phyloP scores from a whole-genome alignment of 345 rosid species.

The Arabidopsis arenosa region DNA sequence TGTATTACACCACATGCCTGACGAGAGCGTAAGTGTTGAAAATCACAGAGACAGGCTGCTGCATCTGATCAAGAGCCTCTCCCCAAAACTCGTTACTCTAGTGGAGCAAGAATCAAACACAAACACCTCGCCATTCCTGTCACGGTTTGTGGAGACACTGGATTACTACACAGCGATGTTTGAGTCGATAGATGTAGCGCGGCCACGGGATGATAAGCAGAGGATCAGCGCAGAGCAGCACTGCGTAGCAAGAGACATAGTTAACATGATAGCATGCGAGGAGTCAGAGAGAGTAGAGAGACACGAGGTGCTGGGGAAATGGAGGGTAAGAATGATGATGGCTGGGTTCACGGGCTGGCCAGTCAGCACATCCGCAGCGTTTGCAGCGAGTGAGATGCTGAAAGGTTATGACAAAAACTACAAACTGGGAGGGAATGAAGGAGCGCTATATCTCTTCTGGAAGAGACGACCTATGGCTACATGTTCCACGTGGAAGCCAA shows the following conservation, averaged over 20 bases:
- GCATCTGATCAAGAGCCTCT: constrained; percentile 82
- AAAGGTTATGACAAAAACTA: constrained; percentile 58
- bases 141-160: constrained; percentile 65
- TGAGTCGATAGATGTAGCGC: constrained; percentile 69
- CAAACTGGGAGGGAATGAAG: constrained; percentile 55
- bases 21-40: constrained; percentile 80
- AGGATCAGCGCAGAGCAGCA: constrained; percentile 83
- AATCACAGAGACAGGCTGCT: constrained; percentile 85
- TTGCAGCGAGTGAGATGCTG: constrained; percentile 53
- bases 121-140: constrained; percentile 72
- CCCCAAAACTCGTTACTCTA: constrained; percentile 75
- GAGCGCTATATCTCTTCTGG: constrained; percentile 73
- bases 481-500: constrained; percentile 75
- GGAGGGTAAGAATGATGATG: constrained; percentile 71
- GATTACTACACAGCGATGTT: constrained; percentile 84
- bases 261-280: constrained; percentile 89
- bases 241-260: constrained; percentile 86
- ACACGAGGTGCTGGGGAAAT: constrained; percentile 75
- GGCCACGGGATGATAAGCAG: constrained; percentile 64
- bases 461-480: constrained; percentile 71
- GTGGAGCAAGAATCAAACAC: constrained; percentile 87
- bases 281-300: constrained; percentile 80
- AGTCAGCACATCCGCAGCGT: constrained; percentile 48
- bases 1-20: constrained; percentile 96
- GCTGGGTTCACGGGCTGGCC: constrained; percentile 66